phyloP scores from a whole-genome alignment of 2,329 filamentous ascomycete species.

The Chrysoporthe austroafricana region DNA sequence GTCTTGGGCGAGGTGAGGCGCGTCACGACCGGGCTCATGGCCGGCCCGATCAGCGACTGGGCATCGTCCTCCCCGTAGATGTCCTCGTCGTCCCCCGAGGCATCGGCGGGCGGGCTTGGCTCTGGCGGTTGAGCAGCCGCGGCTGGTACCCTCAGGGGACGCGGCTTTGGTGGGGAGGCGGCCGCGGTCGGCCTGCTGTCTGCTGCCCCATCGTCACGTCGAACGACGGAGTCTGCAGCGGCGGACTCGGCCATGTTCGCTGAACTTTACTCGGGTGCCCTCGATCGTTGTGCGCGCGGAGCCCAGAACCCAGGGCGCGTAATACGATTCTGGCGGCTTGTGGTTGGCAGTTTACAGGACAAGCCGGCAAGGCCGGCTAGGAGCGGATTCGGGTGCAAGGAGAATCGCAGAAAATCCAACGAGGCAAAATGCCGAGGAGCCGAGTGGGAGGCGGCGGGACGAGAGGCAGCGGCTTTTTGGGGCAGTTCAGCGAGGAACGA shows the following conservation, averaged over 20 bases:
- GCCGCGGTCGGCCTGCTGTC: not conserved
- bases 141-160: slow-evolving; percentile 8
- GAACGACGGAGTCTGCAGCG: not conserved
- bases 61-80: slow-evolving; percentile 58
- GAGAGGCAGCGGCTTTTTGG: not conserved
- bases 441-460: not conserved
- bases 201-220: not conserved
- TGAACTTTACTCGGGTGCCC: not conserved
- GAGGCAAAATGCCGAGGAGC: slow-evolving; percentile 11
- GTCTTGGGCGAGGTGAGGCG: slow-evolving; percentile 59
- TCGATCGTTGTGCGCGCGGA: not conserved
- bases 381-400: slow-evolving; percentile 6
- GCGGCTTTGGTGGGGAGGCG: slow-evolving; percentile 11
- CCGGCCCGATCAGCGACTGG: slow-evolving; percentile 62
- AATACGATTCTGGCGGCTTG: not conserved
- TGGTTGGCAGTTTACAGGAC: not conserved
- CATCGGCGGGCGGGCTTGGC: slow-evolving; percentile 25
- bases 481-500: not conserved
- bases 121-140: slow-evolving; percentile 10
- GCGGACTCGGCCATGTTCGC: slow-evolving; percentile 7
- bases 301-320: not conserved
- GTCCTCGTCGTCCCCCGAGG: slow-evolving; percentile 40
- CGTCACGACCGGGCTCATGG: slow-evolving; percentile 60
- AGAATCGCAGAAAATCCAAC: slow-evolving; percentile 8
- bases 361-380: slow-evolving; percentile 23